Evolutionary conservation across 2,329 filamentous ascomycete species (phyloP).

Genomic region (Bisporella sp.): DNA sequence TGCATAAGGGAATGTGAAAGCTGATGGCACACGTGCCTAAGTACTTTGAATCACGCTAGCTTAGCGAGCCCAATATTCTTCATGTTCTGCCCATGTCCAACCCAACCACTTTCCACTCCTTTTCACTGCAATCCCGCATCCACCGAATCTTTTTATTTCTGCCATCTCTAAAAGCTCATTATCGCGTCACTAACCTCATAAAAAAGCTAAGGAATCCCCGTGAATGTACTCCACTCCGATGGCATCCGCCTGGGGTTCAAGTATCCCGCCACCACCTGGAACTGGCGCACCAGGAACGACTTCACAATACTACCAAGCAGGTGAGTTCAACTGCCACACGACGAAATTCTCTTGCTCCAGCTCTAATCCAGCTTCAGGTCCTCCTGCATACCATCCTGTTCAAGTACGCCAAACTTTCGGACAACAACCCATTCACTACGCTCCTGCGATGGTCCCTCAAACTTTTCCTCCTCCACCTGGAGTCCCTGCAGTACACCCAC

Average conservation of each 20-base stretch:
- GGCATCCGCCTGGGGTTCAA: constrained; percentile 25
- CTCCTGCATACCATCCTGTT: constrained; percentile 37
- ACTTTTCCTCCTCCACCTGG: constrained; percentile 15
- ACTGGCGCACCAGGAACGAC: constrained; percentile 23
- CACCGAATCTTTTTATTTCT: neutral
- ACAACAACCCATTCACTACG: constrained; percentile 26
- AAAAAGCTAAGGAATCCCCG: constrained; percentile 10
- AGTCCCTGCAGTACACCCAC: constrained; percentile 23
- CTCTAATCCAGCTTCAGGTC: constrained; percentile 28
- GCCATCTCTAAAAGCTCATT: constrained; percentile 4
- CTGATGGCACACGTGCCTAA: too few species aligned
- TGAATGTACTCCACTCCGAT: constrained; percentile 19
- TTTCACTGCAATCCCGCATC: too few species aligned
- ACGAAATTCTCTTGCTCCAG: neutral
- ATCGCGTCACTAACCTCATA: constrained; percentile 20
- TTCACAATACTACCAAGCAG: constrained; percentile 19
- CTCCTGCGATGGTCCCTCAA: constrained; percentile 31
- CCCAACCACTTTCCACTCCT: too few species aligned
- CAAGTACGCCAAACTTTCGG: constrained; percentile 33
- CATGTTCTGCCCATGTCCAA: too few species aligned
- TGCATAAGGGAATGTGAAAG: too few species aligned
- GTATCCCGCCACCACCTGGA: constrained; percentile 32
- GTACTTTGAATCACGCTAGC: too few species aligned
- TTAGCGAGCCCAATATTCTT: too few species aligned
- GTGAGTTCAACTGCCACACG: constrained; percentile 16